Evolutionary conservation across 2,329 filamentous ascomycete genomes (phyloP).

Genomic region (Sporothrix phasma): DNA sequence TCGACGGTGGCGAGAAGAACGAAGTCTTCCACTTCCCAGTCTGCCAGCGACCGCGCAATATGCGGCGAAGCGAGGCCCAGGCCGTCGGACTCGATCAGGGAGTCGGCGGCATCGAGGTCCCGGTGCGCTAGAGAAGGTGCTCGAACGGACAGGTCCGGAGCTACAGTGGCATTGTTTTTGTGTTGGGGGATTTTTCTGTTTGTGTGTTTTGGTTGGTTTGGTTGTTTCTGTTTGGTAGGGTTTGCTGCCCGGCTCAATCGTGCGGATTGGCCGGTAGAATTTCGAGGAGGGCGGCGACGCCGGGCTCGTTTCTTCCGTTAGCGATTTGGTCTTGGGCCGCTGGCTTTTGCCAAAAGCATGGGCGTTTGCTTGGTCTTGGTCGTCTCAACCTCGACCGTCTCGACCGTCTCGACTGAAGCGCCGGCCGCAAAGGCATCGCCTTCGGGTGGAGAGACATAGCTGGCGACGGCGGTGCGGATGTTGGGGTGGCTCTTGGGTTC

Average conservation of each 20-base stretch:
- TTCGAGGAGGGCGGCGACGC: slow-evolving; percentile 11
- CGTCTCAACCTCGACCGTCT: slow-evolving; percentile 14
- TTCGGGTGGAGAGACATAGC: slow-evolving; percentile 22
- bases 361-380: slow-evolving; percentile 1
- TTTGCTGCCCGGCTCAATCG: slow-evolving; percentile 20
- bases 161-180: slow-evolving; percentile 61
- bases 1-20: slow-evolving; percentile 99
- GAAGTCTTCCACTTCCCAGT: slow-evolving; percentile 99
- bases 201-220: slow-evolving; percentile 27
- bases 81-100: slow-evolving; percentile 33
- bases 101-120: slow-evolving; percentile 50
- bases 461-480: slow-evolving; percentile 9
- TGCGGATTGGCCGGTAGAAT: slow-evolving; percentile 25
- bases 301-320: slow-evolving; percentile 5
- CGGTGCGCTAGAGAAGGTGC: slow-evolving; percentile 67
- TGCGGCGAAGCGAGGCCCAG: slow-evolving; percentile 71
- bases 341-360: slow-evolving; percentile 18
- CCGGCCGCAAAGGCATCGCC: slow-evolving; percentile 21
- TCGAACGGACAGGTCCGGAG: slow-evolving; percentile 92
- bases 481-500: slow-evolving; percentile 1
- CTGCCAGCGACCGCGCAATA: slow-evolving; percentile 91
- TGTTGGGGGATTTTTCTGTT: slow-evolving; percentile 20
- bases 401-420: slow-evolving; percentile 20
- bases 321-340: slow-evolving; percentile 16
- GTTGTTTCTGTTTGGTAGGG: slow-evolving; percentile 21